These are phyloP conservation scores for Clitopilus hobsonii DNA, from an alignment of 768 basidiomycete genomes.

Conservation along the genomic window DNA sequence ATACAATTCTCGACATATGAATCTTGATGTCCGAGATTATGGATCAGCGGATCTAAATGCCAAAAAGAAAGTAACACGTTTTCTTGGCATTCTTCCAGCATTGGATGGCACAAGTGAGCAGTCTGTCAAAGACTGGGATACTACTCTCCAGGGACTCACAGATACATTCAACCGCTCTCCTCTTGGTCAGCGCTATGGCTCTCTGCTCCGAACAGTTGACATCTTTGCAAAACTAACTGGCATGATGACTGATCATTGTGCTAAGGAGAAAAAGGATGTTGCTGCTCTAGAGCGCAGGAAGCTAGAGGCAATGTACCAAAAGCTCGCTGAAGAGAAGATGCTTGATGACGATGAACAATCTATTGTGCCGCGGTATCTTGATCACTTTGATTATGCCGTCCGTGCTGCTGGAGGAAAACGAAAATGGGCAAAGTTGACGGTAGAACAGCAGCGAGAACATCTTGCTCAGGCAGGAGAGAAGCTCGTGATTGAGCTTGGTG, in stretches of 20 bases:
- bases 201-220: constrained; percentile 9
- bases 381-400: constrained; percentile 10
- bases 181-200: constrained; percentile 12
- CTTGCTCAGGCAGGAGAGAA: constrained; percentile 9
- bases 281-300: constrained; percentile 14
- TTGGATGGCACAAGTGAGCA: constrained; percentile 16
- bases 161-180: constrained; percentile 17
- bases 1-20: neutral
- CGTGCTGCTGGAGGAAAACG: constrained; percentile 8
- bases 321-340: constrained; percentile 16
- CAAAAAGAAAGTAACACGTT: constrained; percentile 8
- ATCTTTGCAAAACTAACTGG: constrained; percentile 13
- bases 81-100: constrained; percentile 16
- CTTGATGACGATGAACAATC: constrained; percentile 11
- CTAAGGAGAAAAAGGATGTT: constrained; percentile 23
- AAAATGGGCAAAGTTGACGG: constrained; percentile 11
- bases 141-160: constrained; percentile 8
- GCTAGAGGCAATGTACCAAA: constrained; percentile 12
- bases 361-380: neutral
- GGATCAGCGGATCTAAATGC: neutral
- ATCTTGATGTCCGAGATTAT: neutral
- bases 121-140: constrained; percentile 16
- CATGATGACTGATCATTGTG: constrained; percentile 17
- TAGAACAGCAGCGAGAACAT: constrained; percentile 6
- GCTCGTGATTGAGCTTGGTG: constrained; percentile 8